phyloP scores from a whole-genome alignment of 2,329 filamentous ascomycete genomes.

The Sporothrix pseudoabietina region DNA sequence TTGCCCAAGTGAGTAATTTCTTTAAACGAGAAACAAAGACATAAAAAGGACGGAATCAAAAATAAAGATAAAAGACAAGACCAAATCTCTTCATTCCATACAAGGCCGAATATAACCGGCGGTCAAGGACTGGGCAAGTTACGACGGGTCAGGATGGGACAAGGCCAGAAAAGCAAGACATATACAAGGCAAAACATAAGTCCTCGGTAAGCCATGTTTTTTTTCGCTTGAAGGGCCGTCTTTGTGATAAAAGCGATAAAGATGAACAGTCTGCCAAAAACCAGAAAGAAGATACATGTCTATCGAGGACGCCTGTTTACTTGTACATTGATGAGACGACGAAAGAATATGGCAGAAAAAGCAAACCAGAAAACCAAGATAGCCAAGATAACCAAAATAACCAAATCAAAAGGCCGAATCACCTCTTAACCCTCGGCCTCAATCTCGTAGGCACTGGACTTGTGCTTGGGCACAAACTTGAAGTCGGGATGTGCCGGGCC shows the following conservation, averaged over 20 bases:
- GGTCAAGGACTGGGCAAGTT: background rate
- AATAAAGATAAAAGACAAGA: background rate
- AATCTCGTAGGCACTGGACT: constrained; percentile 85
- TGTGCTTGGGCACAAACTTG: constrained; percentile 96
- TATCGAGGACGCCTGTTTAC: background rate
- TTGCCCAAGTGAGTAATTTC: background rate
- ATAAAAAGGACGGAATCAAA: background rate
- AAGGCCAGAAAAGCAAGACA: background rate
- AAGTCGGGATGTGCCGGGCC: constrained; percentile 88
- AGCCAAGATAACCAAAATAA: too few relatives aligned
- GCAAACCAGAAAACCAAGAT: background rate
- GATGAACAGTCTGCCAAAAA: background rate
- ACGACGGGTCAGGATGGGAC: background rate
- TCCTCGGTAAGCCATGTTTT: constrained; percentile 1
- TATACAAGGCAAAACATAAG: background rate
- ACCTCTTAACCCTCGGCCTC: constrained; percentile 51
- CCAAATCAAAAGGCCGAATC: background rate
- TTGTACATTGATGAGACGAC: background rate
- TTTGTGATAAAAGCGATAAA: background rate
- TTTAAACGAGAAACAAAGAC: background rate
- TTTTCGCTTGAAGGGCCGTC: background rate
- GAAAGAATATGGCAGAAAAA: background rate
- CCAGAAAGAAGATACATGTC: background rate
- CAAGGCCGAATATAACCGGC: background rate
- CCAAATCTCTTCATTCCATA: background rate